Evolutionary conservation across 2,329 filamentous ascomycete genomes (phyloP).

Genomic region (Pseudopyrenochaeta lycopersici): DNA sequence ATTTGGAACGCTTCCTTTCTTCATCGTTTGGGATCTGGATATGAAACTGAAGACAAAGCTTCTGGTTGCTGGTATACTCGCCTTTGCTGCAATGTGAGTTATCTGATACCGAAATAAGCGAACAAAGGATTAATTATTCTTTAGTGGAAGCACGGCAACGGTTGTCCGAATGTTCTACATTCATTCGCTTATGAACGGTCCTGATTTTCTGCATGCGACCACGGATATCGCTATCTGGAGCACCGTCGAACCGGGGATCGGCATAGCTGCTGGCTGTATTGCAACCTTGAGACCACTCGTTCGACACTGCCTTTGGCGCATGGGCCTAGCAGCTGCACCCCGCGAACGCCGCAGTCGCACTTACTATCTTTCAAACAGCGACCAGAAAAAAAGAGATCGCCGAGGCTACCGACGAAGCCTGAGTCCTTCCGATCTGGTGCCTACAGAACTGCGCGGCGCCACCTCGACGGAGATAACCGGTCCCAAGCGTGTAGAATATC

Average conservation of each 20-base stretch:
- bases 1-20: slow-evolving; percentile 51
- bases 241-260: slow-evolving; percentile 44
- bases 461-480: slow-evolving; percentile 22
- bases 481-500: slow-evolving; percentile 1
- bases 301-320: slow-evolving; percentile 34
- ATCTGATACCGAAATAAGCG: background rate
- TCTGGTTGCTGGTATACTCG: slow-evolving; percentile 62
- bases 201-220: slow-evolving; percentile 56
- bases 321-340: slow-evolving; percentile 30
- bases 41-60: slow-evolving; percentile 63
- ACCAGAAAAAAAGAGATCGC: slow-evolving; percentile 19
- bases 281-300: slow-evolving; percentile 61
- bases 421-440: slow-evolving; percentile 26
- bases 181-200: slow-evolving; percentile 47
- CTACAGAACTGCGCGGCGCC: slow-evolving; percentile 12
- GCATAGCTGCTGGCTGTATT: slow-evolving; percentile 58
- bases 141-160: slow-evolving; percentile 62
- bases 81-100: slow-evolving; percentile 52
- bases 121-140: background rate
- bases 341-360: slow-evolving; percentile 11
- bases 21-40: slow-evolving; percentile 64
- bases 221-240: slow-evolving; percentile 53
- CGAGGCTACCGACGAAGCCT: slow-evolving; percentile 31
- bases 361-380: slow-evolving; percentile 14
- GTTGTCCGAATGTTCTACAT: slow-evolving; percentile 57